Percentiles rank a stretch among this genome's conserved stretches.
Evolutionary conservation across 164 flowering plant species (phyloP).

Genomic region (Piper longum): DNA sequence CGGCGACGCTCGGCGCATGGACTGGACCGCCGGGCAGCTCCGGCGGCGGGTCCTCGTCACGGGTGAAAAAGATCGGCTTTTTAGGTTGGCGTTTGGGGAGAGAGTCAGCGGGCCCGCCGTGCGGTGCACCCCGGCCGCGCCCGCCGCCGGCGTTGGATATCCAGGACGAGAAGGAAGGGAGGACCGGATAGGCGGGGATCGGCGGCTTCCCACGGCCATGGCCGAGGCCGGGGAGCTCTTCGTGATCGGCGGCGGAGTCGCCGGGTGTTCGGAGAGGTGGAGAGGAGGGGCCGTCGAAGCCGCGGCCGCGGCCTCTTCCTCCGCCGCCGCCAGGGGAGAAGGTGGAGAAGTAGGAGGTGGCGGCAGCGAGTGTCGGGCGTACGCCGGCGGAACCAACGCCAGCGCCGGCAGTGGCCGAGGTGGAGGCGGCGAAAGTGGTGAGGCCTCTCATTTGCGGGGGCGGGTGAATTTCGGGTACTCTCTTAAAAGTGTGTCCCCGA

Average conservation of each 20-base stretch:
- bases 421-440: too few relatives aligned
- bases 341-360: conserved; percentile 21
- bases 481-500: too few relatives aligned
- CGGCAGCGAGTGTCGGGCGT: conserved; percentile 8
- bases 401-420: too few relatives aligned
- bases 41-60: conserved; percentile 10
- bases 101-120: conserved; percentile 1
- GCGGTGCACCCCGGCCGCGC: conserved; percentile 25
- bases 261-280: conserved; percentile 8
- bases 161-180: conserved; percentile 26
- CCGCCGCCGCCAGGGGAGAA: conserved; percentile 19
- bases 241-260: conserved; percentile 8
- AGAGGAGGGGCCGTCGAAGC: conserved; percentile 3
- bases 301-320: conserved; percentile 29
- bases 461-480: too few relatives aligned
- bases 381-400: not conserved
- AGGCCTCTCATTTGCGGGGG: too few relatives aligned
- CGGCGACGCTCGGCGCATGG: too few relatives aligned
- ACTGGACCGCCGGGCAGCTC: not conserved
- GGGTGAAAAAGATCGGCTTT: conserved; percentile 29
- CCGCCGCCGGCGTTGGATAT: conserved; percentile 9
- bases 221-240: conserved; percentile 18
- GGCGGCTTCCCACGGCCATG: conserved; percentile 44
- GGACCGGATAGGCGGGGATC: conserved; percentile 15
- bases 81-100: conserved; percentile 3